Conservation (phyloP, 2,329 filamentous ascomycete genomes). For the Monilinia fructicola region DNA sequence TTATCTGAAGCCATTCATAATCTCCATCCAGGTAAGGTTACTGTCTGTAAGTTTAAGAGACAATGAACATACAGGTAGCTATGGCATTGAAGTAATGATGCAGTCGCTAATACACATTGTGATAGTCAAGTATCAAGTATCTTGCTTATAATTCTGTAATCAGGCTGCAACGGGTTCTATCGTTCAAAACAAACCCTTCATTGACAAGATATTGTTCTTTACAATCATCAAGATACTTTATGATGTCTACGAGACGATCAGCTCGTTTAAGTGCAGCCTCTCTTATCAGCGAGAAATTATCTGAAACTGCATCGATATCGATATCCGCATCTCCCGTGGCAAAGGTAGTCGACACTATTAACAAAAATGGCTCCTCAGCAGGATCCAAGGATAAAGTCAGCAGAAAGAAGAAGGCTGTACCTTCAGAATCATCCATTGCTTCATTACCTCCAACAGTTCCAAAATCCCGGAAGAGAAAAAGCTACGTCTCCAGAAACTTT, state of each 20-base stretch:
- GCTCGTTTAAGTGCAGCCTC: slow-evolving; percentile 34
- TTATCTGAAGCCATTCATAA: not conserved
- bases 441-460: not conserved
- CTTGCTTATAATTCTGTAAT: slow-evolving; percentile 14
- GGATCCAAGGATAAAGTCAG: slow-evolving; percentile 25
- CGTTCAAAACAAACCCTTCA: not conserved
- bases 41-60: too few relatives aligned
- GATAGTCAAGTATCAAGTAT: slow-evolving; percentile 13
- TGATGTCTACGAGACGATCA: slow-evolving; percentile 38
- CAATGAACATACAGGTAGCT: slow-evolving; percentile 5
- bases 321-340: slow-evolving; percentile 4
- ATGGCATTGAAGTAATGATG: not conserved
- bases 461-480: slow-evolving; percentile 9
- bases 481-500: not conserved
- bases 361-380: slow-evolving; percentile 20
- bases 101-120: not conserved
- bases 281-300: slow-evolving; percentile 24
- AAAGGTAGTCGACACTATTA: not conserved
- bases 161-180: slow-evolving; percentile 29
- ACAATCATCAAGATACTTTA: slow-evolving; percentile 22
- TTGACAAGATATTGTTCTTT: not conserved
- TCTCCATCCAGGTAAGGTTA: not conserved
- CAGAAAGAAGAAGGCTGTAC: not conserved
- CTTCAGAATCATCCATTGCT: not conserved
- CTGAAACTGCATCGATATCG: slow-evolving; percentile 5